Evolutionary conservation across 2,329 filamentous ascomycete species (phyloP), one percentile per base, ranked within the genome.

Genomic region (Fusarium brevicatenulatum): DNA sequence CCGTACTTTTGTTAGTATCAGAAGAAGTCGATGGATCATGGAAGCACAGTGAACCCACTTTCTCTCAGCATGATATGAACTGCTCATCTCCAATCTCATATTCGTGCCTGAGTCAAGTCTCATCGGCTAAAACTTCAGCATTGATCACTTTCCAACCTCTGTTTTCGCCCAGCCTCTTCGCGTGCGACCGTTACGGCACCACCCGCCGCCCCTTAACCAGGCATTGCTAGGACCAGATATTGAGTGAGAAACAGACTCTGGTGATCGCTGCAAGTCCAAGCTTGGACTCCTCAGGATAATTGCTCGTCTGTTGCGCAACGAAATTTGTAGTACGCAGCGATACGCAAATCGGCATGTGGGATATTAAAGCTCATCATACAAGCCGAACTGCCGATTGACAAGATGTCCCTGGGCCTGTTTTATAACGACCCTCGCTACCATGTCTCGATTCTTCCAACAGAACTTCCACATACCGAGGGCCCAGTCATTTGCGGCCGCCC

Each of bases 111-210:
- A 47, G 32, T 56, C 66, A 60, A 37, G 49, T 68, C 28, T 52
- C 21, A n/a, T 21, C 57, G 25, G 36, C 53, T 57, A 79, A 59
- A 83, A 67, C 19, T 80, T 74, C 15, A 82, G 83, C 57, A 85
- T 86, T 85, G 65, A 85, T 81, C 52, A 85, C 84, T 36, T 88
- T 87, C 72, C 87, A 86, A 68, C 91, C 85, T 91, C 89, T 68
- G 85, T 86, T 54, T 88, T 91, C 68, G 89, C 87, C 89, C 90
- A 91, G 5, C 89, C 89, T 30, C 90, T 89, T 79, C 91, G 90
- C 91, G 73, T 91, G 89, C 12, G 88, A 88, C 21, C 87, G 88
- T 81, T 91, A 88, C 43, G 88, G 82, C 78, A 86, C 82, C 25
- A 90, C 89, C 75, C 84, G 84, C 78, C 91, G 89, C 15, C 88